These are phyloP conservation scores for Malassezia brasiliensis DNA, from an alignment of 1,284 basidiomycete species.

Conservation along the genomic window DNA sequence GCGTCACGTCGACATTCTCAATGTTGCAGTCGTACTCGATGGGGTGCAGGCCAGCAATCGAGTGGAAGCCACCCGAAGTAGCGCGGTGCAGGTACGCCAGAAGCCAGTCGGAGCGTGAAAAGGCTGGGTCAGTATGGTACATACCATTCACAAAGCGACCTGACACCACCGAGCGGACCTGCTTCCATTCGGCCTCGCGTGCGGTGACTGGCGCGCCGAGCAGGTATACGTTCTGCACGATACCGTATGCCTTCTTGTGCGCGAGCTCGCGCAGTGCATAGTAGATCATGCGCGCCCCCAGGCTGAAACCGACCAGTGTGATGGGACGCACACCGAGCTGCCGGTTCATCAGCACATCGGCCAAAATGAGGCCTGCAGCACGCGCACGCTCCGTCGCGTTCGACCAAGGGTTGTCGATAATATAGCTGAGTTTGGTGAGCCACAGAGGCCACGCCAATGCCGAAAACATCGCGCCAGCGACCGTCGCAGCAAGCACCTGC, in stretches of 20 bases:
- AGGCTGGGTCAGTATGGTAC: slow-evolving; percentile 17
- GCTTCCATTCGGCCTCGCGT: slow-evolving; percentile 37
- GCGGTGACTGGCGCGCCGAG: slow-evolving; percentile 45
- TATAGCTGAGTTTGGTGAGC: slow-evolving; percentile 45
- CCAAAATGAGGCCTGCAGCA: slow-evolving; percentile 43
- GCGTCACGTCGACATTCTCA: slow-evolving; percentile 46
- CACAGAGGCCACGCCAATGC: slow-evolving; percentile 46
- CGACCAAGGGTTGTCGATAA: slow-evolving; percentile 48
- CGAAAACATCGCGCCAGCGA: slow-evolving; percentile 41
- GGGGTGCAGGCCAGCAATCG: slow-evolving; percentile 44
- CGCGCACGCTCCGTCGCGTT: slow-evolving; percentile 43
- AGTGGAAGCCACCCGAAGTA: slow-evolving; percentile 42
- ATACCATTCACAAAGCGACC: slow-evolving; percentile 45
- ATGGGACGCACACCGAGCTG: slow-evolving; percentile 47
- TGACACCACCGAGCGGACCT: slow-evolving; percentile 36
- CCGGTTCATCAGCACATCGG: slow-evolving; percentile 38
- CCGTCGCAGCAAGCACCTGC: slow-evolving; percentile 42
- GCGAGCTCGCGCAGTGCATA: slow-evolving; percentile 42
- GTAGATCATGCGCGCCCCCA: slow-evolving; percentile 45
- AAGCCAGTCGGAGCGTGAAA: slow-evolving; percentile 46
- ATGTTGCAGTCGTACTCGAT: slow-evolving; percentile 41
- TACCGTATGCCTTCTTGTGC: slow-evolving; percentile 40
- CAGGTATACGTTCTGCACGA: slow-evolving; percentile 47
- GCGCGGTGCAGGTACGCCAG: slow-evolving; percentile 45
- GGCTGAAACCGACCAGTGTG: slow-evolving; percentile 44